Percentiles rank a stretch among this genome's conserved stretches.
Conservation (phyloP, 2,329 filamentous ascomycete genomes). For the Emergomyces orientalis region DNA sequence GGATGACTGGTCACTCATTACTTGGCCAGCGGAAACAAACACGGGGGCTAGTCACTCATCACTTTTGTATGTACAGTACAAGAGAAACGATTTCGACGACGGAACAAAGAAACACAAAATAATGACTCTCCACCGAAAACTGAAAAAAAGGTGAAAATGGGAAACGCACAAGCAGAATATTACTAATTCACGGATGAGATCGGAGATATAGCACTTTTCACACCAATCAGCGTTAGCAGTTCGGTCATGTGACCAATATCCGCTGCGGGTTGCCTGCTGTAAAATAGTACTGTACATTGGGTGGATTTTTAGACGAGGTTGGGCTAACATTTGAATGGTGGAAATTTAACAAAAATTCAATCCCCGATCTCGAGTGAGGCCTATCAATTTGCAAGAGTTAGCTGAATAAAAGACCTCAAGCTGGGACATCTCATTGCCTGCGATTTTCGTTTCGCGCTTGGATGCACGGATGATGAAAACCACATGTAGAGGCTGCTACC, state of each 20-base stretch:
- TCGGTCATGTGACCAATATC: conserved; percentile 1
- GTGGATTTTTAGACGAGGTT: neutral
- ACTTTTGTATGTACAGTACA: too few species aligned
- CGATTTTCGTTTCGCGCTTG: neutral
- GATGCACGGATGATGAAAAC: neutral
- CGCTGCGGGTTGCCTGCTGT: neutral
- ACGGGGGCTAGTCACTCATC: neutral
- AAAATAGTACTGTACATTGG: neutral
- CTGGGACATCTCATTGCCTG: neutral
- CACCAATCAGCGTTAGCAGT: neutral
- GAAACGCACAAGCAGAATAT: neutral
- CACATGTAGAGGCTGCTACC: neutral
- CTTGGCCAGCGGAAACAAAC: neutral
- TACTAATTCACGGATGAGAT: neutral
- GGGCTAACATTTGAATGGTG: neutral
- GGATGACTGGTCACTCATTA: too few species aligned
- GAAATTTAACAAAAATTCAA: neutral
- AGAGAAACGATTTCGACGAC: neutral
- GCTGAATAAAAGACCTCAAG: neutral
- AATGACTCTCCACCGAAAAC: neutral
- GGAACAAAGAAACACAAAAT: neutral
- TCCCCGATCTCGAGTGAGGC: too few species aligned
- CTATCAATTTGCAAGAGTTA: too few species aligned
- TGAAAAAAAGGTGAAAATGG: neutral
- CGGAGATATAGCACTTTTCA: neutral